These are phyloP conservation scores for Chondrus crispus DNA, from an alignment of 23 red algal genomes.

Conservation along the genomic window DNA sequence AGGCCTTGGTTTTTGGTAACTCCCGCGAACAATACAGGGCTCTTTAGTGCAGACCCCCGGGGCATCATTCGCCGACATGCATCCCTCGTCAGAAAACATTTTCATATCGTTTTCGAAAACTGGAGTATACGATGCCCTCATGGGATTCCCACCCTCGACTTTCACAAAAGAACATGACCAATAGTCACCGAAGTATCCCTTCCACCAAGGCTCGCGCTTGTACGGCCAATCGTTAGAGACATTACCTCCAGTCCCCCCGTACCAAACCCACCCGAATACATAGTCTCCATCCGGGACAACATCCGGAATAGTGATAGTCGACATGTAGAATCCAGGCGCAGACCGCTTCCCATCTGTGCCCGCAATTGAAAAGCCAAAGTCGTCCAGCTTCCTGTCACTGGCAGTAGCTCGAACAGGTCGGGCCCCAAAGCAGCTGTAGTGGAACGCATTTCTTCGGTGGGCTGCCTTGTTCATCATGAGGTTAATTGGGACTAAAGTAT, in stretches of 20 bases:
- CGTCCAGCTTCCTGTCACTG: neutral
- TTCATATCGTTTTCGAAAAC: constrained; percentile 51
- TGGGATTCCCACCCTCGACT: constrained; percentile 22
- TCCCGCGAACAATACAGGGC: constrained; percentile 1
- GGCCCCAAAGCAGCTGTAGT: constrained; percentile 61
- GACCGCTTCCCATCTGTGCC: constrained; percentile 15
- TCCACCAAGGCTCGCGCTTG: neutral
- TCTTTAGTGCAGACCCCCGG: constrained; percentile 40
- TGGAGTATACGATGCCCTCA: neutral
- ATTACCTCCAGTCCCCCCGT: constrained; percentile 38
- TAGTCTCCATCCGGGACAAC: constrained; percentile 60
- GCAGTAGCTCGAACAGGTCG: neutral
- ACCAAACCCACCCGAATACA: constrained; percentile 64
- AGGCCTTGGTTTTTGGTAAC: constrained; percentile 19
- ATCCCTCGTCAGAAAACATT: constrained; percentile 26
- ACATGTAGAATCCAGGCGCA: constrained; percentile 30
- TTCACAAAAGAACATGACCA: constrained; percentile 46
- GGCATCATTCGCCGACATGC: constrained; percentile 24
- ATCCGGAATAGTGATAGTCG: constrained; percentile 25
- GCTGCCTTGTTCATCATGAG: constrained; percentile 43
- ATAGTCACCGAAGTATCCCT: constrained; percentile 36
- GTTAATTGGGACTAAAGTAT: constrained; percentile 41
- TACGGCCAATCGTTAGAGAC: neutral
- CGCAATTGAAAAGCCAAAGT: constrained; percentile 20
- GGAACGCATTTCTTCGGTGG: constrained; percentile 33